A percentile compares a stretch with the other conserved stretches of the same genome.
Evolutionary conservation across 345 rosid genomes (phyloP).

Genomic region (Sonneratia caseolaris): DNA sequence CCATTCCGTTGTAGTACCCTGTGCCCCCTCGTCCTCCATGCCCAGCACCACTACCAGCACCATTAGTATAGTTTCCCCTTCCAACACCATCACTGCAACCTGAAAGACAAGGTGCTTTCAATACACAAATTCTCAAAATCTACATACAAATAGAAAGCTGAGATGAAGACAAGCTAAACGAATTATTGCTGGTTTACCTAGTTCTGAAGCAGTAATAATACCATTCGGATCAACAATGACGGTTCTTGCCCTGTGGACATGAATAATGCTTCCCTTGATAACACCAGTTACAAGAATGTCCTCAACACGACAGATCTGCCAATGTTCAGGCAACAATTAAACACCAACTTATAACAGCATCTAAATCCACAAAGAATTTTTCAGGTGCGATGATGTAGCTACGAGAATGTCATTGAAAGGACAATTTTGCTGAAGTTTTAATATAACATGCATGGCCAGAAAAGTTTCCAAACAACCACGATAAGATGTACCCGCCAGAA

Average conservation of each 20-base stretch:
- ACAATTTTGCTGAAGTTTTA: neutral
- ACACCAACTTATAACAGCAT: neutral
- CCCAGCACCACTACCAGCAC: conserved; percentile 98
- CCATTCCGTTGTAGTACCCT: conserved; percentile 74
- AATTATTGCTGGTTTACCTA: conserved; percentile 40
- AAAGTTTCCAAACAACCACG: neutral
- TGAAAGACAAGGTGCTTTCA: conserved; percentile 18
- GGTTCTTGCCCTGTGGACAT: conserved; percentile 85
- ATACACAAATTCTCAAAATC: conserved; percentile 1
- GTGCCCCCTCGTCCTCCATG: conserved; percentile 96
- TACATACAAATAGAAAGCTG: neutral
- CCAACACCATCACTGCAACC: conserved; percentile 92
- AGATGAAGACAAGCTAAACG: conserved; percentile 12
- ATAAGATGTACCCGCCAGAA: neutral
- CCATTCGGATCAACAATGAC: conserved; percentile 61
- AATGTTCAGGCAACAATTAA: neutral
- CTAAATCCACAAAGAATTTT: neutral
- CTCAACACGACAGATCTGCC: conserved; percentile 89
- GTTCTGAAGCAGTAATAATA: conserved; percentile 66
- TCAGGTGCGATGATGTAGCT: neutral
- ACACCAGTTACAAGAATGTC: conserved; percentile 83
- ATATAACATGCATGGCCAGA: neutral
- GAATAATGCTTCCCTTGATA: conserved; percentile 83
- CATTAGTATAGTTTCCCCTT: conserved; percentile 68
- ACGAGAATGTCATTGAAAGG: neutral